Conservation (phyloP, 2,329 filamentous ascomycete genomes). For the Pseudopyrenochaeta lycopersici region DNA sequence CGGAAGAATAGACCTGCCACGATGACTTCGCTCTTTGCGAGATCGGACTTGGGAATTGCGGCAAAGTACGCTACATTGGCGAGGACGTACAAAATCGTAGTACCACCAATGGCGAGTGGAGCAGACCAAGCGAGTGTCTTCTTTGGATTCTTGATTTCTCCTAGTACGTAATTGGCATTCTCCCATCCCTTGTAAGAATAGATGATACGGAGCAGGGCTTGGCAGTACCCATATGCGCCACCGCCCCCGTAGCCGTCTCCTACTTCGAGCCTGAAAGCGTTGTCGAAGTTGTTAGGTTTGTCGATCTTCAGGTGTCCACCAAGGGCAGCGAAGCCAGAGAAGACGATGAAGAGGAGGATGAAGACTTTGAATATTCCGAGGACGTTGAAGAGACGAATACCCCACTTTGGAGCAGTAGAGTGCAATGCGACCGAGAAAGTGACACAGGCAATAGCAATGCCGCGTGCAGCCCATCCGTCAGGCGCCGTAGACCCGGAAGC, state of each 20-base stretch:
- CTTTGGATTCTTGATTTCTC: constrained; percentile 65
- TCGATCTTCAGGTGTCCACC: constrained; percentile 47
- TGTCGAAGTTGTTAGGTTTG: constrained; percentile 65
- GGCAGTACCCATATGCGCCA: constrained; percentile 58
- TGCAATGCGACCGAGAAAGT: constrained; percentile 66
- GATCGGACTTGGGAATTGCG: constrained; percentile 66
- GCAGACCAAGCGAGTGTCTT: constrained; percentile 66
- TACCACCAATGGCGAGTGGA: constrained; percentile 65
- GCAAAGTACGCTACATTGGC: constrained; percentile 74
- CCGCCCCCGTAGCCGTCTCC: constrained; percentile 46
- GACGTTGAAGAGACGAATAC: constrained; percentile 67
- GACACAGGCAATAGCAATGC: constrained; percentile 56
- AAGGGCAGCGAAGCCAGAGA: constrained; percentile 58
- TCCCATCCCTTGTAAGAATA: constrained; percentile 73
- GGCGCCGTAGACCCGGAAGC: constrained; percentile 59
- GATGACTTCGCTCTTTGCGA: constrained; percentile 67
- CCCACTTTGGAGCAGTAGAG: constrained; percentile 64
- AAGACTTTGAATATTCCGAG: constrained; percentile 69
- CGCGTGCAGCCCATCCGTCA: constrained; percentile 66
- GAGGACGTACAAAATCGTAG: constrained; percentile 69
- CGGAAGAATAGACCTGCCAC: constrained; percentile 70
- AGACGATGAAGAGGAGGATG: constrained; percentile 68
- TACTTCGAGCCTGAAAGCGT: constrained; percentile 61
- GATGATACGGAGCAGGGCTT: constrained; percentile 66
- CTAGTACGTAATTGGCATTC: constrained; percentile 69